Base-by-base conservation (phyloP, 2,329 filamentous ascomycete species). In the Salinomyces thailandicus region DNA sequence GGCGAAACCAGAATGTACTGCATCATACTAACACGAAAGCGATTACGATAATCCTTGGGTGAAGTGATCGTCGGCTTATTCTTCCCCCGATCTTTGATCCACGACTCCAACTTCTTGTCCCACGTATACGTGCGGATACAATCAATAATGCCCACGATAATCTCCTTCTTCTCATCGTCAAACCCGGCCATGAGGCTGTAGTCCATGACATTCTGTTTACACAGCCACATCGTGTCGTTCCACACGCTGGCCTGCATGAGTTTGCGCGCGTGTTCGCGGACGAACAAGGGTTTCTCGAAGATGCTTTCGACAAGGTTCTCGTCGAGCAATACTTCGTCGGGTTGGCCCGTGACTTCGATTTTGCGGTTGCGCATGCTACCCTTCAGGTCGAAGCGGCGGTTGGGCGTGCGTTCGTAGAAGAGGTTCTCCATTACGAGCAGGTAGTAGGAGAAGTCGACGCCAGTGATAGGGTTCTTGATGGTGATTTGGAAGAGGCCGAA, bases 221-320 rank as follows among this genome's bases (percentile, higher is more conserved):
- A 86, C 35, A 98, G 66, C 65, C 96, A 98, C 18, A 98, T 69
- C 1, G 93, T 98, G 57, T 98, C 93, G 57, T 98, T 98, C 79
- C 86, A 96, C 2, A 98, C 87, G 7, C 84, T 91, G 35, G 84
- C 83, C 44, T 85, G 77, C 19, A 98, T 74, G 9, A 96, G 72
- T 58, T 93, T 94, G 66, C 95, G 95, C 16, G 85, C 89, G 62
- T 98, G 89, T 59, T 98, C 91, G 31, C 93, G 78, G 7, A 89
- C 81, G 59, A 98, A 98, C 12, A 98, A 72, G 0, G 91, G 93
- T 2, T 85, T 93, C 58, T 98, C 91, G 52, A 94, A 98, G 45
- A 98, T 96, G 58, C 93, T 96, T 59, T 98, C 93, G 7, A 98
- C 91, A 73, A 98, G 91, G 62, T 98, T 98, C 57, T 98, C 93